These are phyloP conservation scores for Suillus bovinus DNA, from an alignment of 768 basidiomycete genomes.

Conservation along the genomic window DNA sequence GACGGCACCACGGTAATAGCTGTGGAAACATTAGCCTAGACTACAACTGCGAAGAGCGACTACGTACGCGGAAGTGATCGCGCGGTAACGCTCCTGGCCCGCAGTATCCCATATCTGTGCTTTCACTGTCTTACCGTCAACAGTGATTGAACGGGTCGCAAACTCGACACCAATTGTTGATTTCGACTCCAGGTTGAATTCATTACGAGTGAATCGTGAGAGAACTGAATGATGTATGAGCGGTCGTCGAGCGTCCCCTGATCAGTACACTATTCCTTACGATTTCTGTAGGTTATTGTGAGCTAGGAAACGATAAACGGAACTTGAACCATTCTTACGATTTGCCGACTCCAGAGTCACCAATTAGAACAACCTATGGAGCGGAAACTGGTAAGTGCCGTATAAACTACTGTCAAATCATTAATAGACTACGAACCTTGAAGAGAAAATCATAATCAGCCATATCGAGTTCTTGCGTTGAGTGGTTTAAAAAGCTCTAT, in stretches of 20 bases:
- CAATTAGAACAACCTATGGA: constrained; percentile 93
- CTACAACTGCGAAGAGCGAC: constrained; percentile 5
- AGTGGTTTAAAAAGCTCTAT: constrained; percentile 14
- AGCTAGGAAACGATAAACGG: constrained; percentile 4
- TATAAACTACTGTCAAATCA: neutral
- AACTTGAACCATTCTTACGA: constrained; percentile 66
- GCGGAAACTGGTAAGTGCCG: constrained; percentile 7
- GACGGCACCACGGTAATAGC: constrained; percentile 97
- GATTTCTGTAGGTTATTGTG: constrained; percentile 28
- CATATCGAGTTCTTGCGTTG: constrained; percentile 47
- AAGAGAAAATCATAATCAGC: constrained; percentile 98
- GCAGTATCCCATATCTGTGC: constrained; percentile 99
- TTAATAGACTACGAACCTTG: constrained; percentile 63
- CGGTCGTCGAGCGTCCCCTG: neutral
- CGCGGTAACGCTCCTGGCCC: constrained; percentile 96
- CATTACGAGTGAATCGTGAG: constrained; percentile 98
- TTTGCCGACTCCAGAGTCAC: constrained; percentile 99
- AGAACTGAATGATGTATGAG: constrained; percentile 63
- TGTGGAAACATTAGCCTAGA: constrained; percentile 29
- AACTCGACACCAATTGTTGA: constrained; percentile 99
- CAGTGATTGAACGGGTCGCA: constrained; percentile 90
- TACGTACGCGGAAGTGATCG: constrained; percentile 93
- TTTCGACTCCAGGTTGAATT: constrained; percentile 99
- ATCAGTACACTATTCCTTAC: constrained; percentile 24
- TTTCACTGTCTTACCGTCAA: constrained; percentile 97